A percentile compares a stretch with the other conserved stretches of the same genome.
These are phyloP conservation scores for Solanum piurae DNA, from an alignment of 257 asterid genomes.

Conservation along the genomic window DNA sequence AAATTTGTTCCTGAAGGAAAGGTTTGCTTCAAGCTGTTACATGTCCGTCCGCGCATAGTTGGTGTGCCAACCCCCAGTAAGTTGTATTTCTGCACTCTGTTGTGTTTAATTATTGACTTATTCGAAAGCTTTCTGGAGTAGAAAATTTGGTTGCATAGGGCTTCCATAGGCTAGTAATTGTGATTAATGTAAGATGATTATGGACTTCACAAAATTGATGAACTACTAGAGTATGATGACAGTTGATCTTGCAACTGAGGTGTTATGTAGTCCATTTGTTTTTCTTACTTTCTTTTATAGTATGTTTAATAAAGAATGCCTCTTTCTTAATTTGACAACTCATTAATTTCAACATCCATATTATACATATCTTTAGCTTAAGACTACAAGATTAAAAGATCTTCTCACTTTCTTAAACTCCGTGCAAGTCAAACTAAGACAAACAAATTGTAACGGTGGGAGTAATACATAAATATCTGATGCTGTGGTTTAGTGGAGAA, in stretches of 20 bases:
- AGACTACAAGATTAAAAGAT: neutral
- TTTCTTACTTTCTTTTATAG: neutral
- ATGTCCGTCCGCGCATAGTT: conserved; percentile 46
- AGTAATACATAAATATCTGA: neutral
- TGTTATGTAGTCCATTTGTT: neutral
- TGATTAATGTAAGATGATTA: neutral
- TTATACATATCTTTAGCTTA: neutral
- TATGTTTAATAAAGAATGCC: neutral
- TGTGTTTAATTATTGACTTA: neutral
- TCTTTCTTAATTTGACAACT: neutral
- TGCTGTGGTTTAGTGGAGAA: neutral
- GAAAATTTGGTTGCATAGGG: neutral
- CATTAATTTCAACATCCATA: neutral
- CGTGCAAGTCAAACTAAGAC: neutral
- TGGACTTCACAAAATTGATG: neutral
- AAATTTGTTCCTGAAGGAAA: conserved; percentile 72
- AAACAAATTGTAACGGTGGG: neutral
- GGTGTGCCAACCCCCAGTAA: conserved; percentile 83
- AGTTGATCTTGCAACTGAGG: neutral
- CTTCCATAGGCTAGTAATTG: neutral
- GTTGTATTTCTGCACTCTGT: conserved; percentile 6
- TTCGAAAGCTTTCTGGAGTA: neutral
- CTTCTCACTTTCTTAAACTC: neutral
- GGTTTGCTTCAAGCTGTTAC: conserved; percentile 48
- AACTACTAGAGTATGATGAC: neutral